phyloP scores from a whole-genome alignment of 169 alveolate genomes.

The Plasmodium sp. region DNA sequence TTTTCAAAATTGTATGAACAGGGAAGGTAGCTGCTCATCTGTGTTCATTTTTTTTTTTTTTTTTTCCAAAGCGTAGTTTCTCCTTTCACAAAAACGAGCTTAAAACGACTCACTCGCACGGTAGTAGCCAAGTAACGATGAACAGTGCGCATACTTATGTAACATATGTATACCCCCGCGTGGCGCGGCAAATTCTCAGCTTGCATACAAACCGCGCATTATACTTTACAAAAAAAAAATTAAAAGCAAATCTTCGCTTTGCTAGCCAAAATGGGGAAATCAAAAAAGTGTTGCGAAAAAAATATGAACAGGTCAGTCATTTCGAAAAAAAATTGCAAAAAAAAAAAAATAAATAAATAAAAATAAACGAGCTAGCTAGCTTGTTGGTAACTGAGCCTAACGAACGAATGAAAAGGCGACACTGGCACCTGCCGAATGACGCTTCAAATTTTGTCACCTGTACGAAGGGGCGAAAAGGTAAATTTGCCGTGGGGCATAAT shows the following conservation, averaged over 20 bases:
- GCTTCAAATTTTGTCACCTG: background rate
- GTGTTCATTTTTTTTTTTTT: constrained; percentile 1
- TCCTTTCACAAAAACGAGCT: background rate
- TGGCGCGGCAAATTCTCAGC: background rate
- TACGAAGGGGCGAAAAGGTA: background rate
- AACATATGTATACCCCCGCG: background rate
- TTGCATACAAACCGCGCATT: background rate
- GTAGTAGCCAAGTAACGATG: background rate
- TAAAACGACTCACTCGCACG: background rate
- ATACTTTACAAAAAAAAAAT: background rate
- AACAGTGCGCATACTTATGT: background rate
- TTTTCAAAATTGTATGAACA: constrained; percentile 7
- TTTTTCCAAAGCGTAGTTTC: background rate
- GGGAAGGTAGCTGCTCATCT: background rate
- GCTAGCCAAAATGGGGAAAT: background rate
- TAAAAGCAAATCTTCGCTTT: background rate
- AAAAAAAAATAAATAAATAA: background rate
- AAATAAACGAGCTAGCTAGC: background rate
- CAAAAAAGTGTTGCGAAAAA: background rate
- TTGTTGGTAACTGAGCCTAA: background rate
- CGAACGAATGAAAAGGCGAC: background rate
- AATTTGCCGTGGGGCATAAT: background rate
- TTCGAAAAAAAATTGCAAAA: background rate
- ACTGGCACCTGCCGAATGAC: background rate
- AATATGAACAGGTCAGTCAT: background rate